Conservation (phyloP, 2,329 filamentous ascomycete species). For the Didymella pomorum region DNA sequence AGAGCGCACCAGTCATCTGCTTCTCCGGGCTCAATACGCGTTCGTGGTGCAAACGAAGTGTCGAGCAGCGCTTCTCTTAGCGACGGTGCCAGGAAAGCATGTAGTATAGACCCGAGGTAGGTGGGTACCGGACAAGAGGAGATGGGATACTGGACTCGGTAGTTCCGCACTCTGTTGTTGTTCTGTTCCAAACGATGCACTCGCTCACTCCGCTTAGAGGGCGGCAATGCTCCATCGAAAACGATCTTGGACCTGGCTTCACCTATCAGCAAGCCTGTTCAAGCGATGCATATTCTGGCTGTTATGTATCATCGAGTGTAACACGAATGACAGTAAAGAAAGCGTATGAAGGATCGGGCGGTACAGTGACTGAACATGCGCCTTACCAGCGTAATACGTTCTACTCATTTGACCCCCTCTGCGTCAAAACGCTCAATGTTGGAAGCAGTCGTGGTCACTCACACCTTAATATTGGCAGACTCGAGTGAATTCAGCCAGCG, state of each 20-base stretch:
- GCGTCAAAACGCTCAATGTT: constrained; percentile 4
- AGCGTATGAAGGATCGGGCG: neutral
- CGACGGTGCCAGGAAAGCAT: constrained; percentile 78
- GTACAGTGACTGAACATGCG: constrained; percentile 18
- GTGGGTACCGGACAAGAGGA: constrained; percentile 39
- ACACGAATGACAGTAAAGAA: neutral
- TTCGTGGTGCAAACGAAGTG: constrained; percentile 53
- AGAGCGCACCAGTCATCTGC: constrained; percentile 83
- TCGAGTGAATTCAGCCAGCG: constrained; percentile 69
- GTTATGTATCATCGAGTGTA: neutral
- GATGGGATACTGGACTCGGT: constrained; percentile 50
- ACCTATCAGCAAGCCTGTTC: neutral
- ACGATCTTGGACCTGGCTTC: constrained; percentile 66
- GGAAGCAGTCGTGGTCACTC: constrained; percentile 43
- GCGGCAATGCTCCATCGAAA: constrained; percentile 85
- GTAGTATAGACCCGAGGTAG: constrained; percentile 54
- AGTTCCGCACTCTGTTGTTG: constrained; percentile 63
- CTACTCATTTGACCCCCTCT: neutral
- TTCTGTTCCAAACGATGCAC: constrained; percentile 66
- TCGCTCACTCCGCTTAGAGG: constrained; percentile 69
- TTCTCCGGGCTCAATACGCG: constrained; percentile 77
- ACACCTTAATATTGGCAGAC: constrained; percentile 68
- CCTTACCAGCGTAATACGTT: constrained; percentile 19
- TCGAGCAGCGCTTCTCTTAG: constrained; percentile 73
- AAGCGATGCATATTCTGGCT: neutral